Percentiles rank a stretch among this genome's conserved stretches.
Evolutionary conservation across 2,329 filamentous ascomycete genomes (phyloP).

Genomic region (Alternaria hordeiaustralica): DNA sequence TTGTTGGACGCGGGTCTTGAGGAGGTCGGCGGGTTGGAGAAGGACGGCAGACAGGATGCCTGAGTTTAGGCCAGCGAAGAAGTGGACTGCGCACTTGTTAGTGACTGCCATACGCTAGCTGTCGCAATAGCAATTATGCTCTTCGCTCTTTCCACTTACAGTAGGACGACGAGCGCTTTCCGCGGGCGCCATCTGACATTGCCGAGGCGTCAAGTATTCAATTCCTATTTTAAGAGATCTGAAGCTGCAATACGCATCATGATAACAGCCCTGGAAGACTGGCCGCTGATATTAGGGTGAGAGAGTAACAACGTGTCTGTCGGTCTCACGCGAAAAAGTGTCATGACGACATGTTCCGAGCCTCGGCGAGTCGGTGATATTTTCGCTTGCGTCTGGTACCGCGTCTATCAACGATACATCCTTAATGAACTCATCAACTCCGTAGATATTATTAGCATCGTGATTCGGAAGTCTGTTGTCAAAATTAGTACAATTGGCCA

Average conservation of each 20-base stretch:
- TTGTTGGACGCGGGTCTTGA: constrained; percentile 96
- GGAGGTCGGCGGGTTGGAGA: constrained; percentile 91
- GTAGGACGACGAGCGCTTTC: constrained; percentile 57
- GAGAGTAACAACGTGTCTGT: background rate
- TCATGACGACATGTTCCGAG: constrained; percentile 11
- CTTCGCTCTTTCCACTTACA: constrained; percentile 44
- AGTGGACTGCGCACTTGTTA: constrained; percentile 65
- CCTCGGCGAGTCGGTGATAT: constrained; percentile 13
- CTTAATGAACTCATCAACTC: background rate
- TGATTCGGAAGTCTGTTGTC: background rate
- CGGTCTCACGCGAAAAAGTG: constrained; percentile 12
- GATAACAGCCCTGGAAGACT: constrained; percentile 2
- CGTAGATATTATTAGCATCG: background rate
- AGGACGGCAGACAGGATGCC: constrained; percentile 88
- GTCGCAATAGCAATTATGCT: background rate
- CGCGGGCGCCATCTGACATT: constrained; percentile 58
- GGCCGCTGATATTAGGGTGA: background rate
- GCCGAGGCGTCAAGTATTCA: constrained; percentile 40
- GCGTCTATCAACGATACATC: background rate
- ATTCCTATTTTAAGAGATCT: constrained; percentile 25
- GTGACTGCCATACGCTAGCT: background rate
- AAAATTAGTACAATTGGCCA: background rate
- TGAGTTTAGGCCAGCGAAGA: constrained; percentile 84
- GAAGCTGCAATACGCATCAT: constrained; percentile 16
- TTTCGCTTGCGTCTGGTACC: background rate